phyloP scores from a whole-genome alignment of 2,329 filamentous ascomycete genomes.

The Colletotrichum higginsianum region DNA sequence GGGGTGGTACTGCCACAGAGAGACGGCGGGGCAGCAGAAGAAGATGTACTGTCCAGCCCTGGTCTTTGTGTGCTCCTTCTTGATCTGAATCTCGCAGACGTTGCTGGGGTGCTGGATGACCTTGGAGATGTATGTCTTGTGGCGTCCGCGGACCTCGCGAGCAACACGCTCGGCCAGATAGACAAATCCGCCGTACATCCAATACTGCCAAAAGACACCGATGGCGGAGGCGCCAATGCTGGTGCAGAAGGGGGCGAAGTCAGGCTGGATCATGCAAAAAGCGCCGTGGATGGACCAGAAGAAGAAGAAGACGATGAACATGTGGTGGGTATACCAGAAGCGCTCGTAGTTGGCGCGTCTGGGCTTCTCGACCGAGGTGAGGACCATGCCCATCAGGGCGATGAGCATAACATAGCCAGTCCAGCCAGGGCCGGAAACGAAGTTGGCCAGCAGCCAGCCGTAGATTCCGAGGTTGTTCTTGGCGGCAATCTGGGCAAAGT shows the following conservation, averaged over 20 bases:
- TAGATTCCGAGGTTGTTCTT: constrained; percentile 84
- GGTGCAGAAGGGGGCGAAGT: constrained; percentile 83
- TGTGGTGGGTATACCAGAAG: constrained; percentile 92
- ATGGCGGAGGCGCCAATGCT: constrained; percentile 75
- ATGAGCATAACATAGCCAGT: constrained; percentile 88
- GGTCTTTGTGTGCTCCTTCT: constrained; percentile 89
- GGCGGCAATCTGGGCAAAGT: constrained; percentile 82
- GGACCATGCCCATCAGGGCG: constrained; percentile 82
- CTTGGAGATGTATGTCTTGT: constrained; percentile 90
- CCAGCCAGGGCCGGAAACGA: constrained; percentile 86
- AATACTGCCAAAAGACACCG: constrained; percentile 91
- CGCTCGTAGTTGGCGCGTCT: constrained; percentile 87
- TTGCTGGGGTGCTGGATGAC: constrained; percentile 92
- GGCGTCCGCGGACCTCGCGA: constrained; percentile 82
- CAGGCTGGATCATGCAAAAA: constrained; percentile 92
- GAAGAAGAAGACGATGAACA: constrained; percentile 90
- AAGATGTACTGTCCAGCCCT: constrained; percentile 90
- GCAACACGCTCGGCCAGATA: constrained; percentile 86
- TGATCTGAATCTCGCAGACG: constrained; percentile 92
- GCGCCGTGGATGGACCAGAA: constrained; percentile 93
- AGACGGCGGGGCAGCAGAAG: constrained; percentile 88
- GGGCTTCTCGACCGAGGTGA: constrained; percentile 83
- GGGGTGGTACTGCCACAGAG: constrained; percentile 90
- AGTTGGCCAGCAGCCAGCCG: constrained; percentile 83
- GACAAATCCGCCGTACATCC: constrained; percentile 86